A percentile compares a stretch with the other conserved stretches of the same genome.
phyloP scores from a whole-genome alignment of 805 yeast species.

The Candida sphagnicola region DNA sequence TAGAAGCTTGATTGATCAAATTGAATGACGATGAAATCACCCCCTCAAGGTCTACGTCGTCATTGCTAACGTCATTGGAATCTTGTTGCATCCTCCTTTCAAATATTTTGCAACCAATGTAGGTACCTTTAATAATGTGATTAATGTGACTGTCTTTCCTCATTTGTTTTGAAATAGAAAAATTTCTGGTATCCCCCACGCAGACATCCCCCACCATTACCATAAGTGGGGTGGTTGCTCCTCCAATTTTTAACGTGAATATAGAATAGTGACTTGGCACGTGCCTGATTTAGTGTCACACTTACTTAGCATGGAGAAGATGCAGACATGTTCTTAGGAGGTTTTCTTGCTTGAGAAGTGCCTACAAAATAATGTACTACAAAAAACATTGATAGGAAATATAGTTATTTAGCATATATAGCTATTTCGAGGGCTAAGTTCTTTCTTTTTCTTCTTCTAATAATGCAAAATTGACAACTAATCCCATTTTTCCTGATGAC shows the following conservation, averaged over 20 bases:
- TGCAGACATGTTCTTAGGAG: no score
- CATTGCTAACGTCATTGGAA: slow-evolving; percentile 2
- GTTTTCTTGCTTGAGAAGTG: no score
- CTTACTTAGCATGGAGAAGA: no score
- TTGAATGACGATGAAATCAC: background rate
- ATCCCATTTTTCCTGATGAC: slow-evolving; percentile 27
- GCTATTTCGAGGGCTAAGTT: background rate
- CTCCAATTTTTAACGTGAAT: no score
- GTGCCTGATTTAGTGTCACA: no score
- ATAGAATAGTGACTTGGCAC: no score
- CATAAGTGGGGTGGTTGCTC: no score
- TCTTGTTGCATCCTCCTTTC: slow-evolving; percentile 4
- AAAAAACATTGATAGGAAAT: no score
- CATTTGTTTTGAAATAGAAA: slow-evolving; percentile 1
- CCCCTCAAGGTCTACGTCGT: slow-evolving; percentile 4
- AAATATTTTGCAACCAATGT: slow-evolving; percentile 7
- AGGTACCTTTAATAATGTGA: slow-evolving; percentile 3
- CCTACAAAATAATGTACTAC: background rate
- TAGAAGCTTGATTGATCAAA: background rate
- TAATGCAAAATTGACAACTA: slow-evolving; percentile 35
- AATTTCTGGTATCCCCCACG: background rate
- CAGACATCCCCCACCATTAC: no score
- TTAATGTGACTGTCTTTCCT: slow-evolving; percentile 13
- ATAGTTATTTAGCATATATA: no score
- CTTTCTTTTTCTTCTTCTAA: slow-evolving; percentile 24